Evolutionary conservation across 148 eudicot species (phyloP).

Genomic region (Amaranthus palmeri): DNA sequence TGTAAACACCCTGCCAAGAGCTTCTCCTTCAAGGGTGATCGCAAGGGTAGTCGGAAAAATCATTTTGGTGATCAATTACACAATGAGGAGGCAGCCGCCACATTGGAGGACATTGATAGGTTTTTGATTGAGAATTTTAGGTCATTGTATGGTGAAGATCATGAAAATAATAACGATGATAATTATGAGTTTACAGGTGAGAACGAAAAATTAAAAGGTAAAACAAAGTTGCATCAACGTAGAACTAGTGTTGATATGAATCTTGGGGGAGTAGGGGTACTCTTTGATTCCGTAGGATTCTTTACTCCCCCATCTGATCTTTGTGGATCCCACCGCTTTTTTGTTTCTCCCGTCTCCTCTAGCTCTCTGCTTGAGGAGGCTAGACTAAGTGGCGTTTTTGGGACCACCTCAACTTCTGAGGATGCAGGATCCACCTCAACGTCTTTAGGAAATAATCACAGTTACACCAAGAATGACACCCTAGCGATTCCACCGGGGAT

Average conservation of each 20-base stretch:
- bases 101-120: slow-evolving; percentile 51
- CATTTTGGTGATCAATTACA: background rate
- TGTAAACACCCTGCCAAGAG: slow-evolving; percentile 47
- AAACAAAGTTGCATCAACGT: background rate
- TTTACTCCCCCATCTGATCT: slow-evolving; percentile 39
- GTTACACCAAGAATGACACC: background rate
- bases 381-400: background rate
- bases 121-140: slow-evolving; percentile 60
- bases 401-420: slow-evolving; percentile 12
- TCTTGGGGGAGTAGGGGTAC: background rate
- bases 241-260: background rate
- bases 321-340: slow-evolving; percentile 40
- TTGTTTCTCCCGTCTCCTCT: slow-evolving; percentile 34
- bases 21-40: slow-evolving; percentile 28
- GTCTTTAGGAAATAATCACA: background rate
- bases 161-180: background rate
- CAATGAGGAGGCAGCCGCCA: slow-evolving; percentile 33
- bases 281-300: slow-evolving; percentile 30
- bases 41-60: background rate
- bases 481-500: slow-evolving; percentile 13
- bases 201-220: slow-evolving; percentile 8
- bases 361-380: slow-evolving; percentile 39
- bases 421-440: slow-evolving; percentile 20
- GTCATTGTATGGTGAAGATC: slow-evolving; percentile 39
- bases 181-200: background rate